Base-by-base conservation (phyloP, 1,139 yeast species). In the Geotrichum phurueaensis region DNA sequence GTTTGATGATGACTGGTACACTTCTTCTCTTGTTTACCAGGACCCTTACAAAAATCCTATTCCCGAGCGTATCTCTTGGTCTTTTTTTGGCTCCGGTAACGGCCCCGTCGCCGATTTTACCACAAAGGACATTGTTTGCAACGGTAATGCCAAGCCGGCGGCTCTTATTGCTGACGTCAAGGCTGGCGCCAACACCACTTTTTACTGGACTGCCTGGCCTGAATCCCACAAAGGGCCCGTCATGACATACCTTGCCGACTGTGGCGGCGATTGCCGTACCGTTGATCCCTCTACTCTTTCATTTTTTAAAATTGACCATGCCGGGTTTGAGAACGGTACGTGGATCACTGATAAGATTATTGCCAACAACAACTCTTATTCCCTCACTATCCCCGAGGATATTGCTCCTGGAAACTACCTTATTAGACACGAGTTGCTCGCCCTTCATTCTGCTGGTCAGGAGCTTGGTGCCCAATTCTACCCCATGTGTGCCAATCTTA, bases 71-170 rank as follows among this genome's bases (percentile, higher is more conserved):
- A 58, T 61, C 29, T 56, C 57, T 22, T 61, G 64, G 64, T 50
- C 59, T n/a, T 60, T 60, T 47, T 57, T 47, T 33, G 36, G 45
- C n/a, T 52, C 39, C 22, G 63, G 61, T 6, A 56, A 53, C 23
- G 61, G 61, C 51, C 64, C 64, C 9, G 64, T 61, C 39, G 48
- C 54, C 20, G 63, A 61, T 31, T 59, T 61, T n/a, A 43, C 64
- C 9, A 31, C 54, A 1, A 39, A 52, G 20, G 61, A 51, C 51
- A 61, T 61, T 50, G 57, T 45, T n/a, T 61, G 64, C 43, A 61
- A 61, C 47, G 31, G 29, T 9, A 51, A 43, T 22, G 57, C 63
- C 2, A 31, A 56, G 45, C 51, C 59, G 2, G 59, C 51, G 15
- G 51, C 36, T 12, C 29, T 60, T n/a, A 39, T 47, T 20, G 63